Percentiles rank a stretch among this genome's conserved stretches.
phyloP scores from a whole-genome alignment of 2,329 filamentous ascomycete species.

The Tolypocladium album region DNA sequence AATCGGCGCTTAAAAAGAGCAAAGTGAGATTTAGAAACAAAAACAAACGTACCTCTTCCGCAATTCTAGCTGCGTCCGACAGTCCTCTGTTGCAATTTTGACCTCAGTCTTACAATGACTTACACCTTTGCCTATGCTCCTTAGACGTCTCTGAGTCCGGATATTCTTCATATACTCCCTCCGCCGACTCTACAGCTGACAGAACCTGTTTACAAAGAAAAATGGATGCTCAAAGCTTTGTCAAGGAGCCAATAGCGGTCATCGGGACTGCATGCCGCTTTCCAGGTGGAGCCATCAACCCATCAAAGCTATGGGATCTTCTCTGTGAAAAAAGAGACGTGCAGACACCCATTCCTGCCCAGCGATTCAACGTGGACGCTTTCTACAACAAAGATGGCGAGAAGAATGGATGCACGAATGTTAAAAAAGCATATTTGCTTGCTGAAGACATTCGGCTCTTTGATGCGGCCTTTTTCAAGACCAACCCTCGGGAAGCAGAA shows the following conservation, averaged over 20 bases:
- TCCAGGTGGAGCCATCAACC: conserved; percentile 19
- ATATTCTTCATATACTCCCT: too few relatives aligned
- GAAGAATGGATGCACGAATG: conserved; percentile 11
- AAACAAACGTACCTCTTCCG: neutral
- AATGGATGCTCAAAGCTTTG: neutral
- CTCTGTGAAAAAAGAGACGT: conserved; percentile 18
- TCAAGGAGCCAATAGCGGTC: conserved; percentile 14
- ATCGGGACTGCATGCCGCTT: conserved; percentile 28
- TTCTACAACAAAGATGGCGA: conserved; percentile 18
- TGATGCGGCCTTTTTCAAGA: neutral
- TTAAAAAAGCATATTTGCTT: conserved; percentile 8
- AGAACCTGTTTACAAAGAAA: neutral
- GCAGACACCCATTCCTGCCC: conserved; percentile 13
- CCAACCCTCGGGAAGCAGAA: neutral
- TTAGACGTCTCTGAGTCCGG: neutral
- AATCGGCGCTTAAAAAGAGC: neutral
- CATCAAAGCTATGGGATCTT: conserved; percentile 23
- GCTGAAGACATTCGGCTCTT: neutral
- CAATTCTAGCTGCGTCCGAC: neutral
- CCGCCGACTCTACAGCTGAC: neutral
- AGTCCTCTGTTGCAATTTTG: neutral
- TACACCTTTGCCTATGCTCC: neutral
- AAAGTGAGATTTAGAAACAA: too few relatives aligned
- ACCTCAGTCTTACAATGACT: neutral
- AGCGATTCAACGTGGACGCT: conserved; percentile 13